phyloP scores from a whole-genome alignment of 139 green algal species.

The Closterium sp. region DNA sequence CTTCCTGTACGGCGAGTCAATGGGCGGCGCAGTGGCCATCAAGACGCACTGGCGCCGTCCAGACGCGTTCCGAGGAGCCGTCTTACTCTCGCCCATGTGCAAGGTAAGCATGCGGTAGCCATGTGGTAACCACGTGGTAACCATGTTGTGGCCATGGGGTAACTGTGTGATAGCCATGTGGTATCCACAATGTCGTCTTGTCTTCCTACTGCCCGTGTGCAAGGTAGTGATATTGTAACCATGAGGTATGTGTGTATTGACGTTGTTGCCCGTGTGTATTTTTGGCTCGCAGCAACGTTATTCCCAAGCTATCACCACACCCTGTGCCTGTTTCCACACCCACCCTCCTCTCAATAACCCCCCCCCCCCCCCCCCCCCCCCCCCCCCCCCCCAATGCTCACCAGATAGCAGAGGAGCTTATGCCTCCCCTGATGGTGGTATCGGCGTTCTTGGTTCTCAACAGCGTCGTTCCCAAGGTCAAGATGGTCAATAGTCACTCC shows the following conservation, averaged over 20 bases:
- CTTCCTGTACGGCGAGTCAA: constrained; percentile 44
- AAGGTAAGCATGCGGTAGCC: constrained; percentile 1
- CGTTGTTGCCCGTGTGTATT: too few species aligned
- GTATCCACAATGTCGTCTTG: too few species aligned
- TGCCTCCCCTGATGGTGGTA: background rate
- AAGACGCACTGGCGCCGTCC: background rate
- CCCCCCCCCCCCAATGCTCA: background rate
- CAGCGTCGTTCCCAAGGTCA: background rate
- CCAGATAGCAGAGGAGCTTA: constrained; percentile 9
- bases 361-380: too few species aligned
- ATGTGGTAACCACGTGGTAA: background rate
- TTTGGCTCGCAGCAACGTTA: too few species aligned
- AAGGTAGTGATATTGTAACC: too few species aligned
- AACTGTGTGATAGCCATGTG: too few species aligned
- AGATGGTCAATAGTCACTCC: background rate
- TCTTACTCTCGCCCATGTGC: constrained; percentile 31
- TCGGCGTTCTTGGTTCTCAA: background rate
- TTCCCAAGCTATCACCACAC: too few species aligned
- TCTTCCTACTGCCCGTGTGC: too few species aligned
- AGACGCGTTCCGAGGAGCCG: constrained; percentile 5
- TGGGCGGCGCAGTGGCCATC: constrained; percentile 40
- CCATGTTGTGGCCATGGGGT: too few species aligned
- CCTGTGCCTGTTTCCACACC: too few species aligned
- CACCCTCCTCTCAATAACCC: too few species aligned
- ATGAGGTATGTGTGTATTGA: too few species aligned